Conservation (phyloP, 257 asterid genomes). For the Plantago elongata region DNA sequence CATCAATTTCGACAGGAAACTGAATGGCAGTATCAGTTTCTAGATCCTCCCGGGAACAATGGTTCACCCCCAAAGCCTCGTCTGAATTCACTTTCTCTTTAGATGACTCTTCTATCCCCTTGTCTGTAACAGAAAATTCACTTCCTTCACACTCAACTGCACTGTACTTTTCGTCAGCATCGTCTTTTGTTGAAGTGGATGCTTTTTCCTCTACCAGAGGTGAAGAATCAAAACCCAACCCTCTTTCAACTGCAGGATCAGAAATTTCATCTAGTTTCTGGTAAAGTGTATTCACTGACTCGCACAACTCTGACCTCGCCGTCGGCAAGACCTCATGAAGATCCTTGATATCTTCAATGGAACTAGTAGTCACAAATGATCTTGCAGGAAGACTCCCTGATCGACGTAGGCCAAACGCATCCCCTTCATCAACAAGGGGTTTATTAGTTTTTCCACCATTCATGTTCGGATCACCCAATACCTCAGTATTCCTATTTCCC, state of each 20-base stretch:
- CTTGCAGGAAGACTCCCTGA: slow-evolving; percentile 62
- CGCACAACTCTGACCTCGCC: slow-evolving; percentile 46
- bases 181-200: slow-evolving; percentile 21
- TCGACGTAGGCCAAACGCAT: slow-evolving; percentile 36
- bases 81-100: slow-evolving; percentile 18
- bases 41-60: slow-evolving; percentile 21
- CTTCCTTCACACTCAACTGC: slow-evolving; percentile 36
- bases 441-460: slow-evolving; percentile 31
- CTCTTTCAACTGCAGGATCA: slow-evolving; percentile 28
- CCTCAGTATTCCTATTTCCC: slow-evolving; percentile 35
- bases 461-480: slow-evolving; percentile 13
- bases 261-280: slow-evolving; percentile 59
- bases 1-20: slow-evolving; percentile 19
- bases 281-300: slow-evolving; percentile 59
- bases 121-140: slow-evolving; percentile 32
- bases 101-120: slow-evolving; percentile 27
- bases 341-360: slow-evolving; percentile 61
- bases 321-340: slow-evolving; percentile 75
- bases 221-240: slow-evolving; percentile 34
- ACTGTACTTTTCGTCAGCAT: slow-evolving; percentile 32
- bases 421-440: slow-evolving; percentile 23
- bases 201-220: slow-evolving; percentile 25
- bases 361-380: slow-evolving; percentile 32
- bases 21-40: slow-evolving; percentile 19
- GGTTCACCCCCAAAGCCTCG: slow-evolving; percentile 13